Base-by-base conservation (phyloP, 139 green algal species). In the Tetratostichococcus sp. region DNA sequence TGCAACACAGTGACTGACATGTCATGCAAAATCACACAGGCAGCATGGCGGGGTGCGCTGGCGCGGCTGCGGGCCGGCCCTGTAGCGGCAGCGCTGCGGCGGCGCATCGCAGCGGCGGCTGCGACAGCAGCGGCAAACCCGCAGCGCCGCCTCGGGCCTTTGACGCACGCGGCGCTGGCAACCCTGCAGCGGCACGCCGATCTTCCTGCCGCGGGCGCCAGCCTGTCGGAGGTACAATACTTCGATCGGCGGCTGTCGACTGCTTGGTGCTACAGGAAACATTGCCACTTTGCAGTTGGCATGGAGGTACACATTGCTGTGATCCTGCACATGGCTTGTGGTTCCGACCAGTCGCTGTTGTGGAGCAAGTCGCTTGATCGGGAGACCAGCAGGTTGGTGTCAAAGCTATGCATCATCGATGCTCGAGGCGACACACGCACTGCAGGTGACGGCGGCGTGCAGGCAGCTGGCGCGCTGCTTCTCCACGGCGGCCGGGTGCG, bases 41-140 rank as follows among this genome's bases (percentile, higher is more conserved):
- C 84, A 1, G 65, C 75, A 30, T 93, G 86, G 85, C 83, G 88
- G 0, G 89, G 87, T 25, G 71, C 75, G 59, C 25, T n/a, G 0
- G 81, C 89, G 58, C 76, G 81, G n/a, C 76, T 75, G 67, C 31
- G 16, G 16, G 31, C 67, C 23, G 67, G 67, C 4, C 23, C 31
- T 17, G 11, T 2, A 14, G 31, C 67, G 67, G 32, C 67, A 3
- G 23, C 23, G 19, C 34, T 73, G 35, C 34, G 35, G 8, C 16
- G 30, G 43, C 35, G 35, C 26, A 42, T 72, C 30, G 30, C 6
- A 1, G 1, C 21, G 32, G 30, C 26, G 65, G 39, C 43, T 17
- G 23, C 11, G 17, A 8, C 32, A 2, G 21, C 65, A 26, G 50
- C 50, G 11, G 50, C 17, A 8, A 62, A 62, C 50, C 50, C 50